Percentiles rank a stretch among this genome's conserved stretches.
These are phyloP conservation scores for Podaxis pistillaris DNA, from an alignment of 768 basidiomycete species.

Conservation along the genomic window DNA sequence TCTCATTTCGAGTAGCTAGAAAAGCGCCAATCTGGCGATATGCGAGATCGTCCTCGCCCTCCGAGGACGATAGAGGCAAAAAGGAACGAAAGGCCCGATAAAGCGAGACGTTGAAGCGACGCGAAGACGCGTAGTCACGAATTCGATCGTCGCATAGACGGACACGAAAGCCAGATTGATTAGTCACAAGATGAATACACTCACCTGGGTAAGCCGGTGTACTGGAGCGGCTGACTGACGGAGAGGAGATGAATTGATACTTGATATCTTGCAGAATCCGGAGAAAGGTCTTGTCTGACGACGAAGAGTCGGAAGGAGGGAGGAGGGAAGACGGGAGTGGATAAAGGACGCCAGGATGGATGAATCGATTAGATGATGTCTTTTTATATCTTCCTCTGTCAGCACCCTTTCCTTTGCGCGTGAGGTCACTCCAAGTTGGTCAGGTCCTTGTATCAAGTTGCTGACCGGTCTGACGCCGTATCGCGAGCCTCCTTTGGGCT, in stretches of 20 bases:
- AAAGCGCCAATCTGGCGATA: not conserved
- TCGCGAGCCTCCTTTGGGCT: not conserved
- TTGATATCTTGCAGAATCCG: conserved; percentile 4
- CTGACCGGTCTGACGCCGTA: not conserved
- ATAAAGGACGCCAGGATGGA: conserved; percentile 23
- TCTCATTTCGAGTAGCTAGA: not conserved
- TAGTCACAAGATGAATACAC: not conserved
- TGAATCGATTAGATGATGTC: conserved; percentile 10
- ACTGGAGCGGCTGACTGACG: not conserved
- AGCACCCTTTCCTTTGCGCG: not conserved
- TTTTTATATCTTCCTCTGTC: conserved; percentile 13
- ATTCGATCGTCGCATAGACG: not conserved
- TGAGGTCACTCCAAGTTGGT: conserved; percentile 1
- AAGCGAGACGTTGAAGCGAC: not conserved
- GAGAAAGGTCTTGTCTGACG: conserved; percentile 1
- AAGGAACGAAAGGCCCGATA: not conserved
- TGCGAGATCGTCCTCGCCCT: not conserved
- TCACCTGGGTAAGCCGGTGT: conserved; percentile 22
- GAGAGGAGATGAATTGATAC: conserved; percentile 7
- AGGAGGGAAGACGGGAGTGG: conserved; percentile 13
- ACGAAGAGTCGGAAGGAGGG: conserved; percentile 12
- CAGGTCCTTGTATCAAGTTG: not conserved
- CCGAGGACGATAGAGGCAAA: conserved; percentile 5
- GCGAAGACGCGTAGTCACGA: not conserved
- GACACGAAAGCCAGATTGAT: not conserved